These are phyloP conservation scores for Botrytis squamosa DNA, from an alignment of 2,329 filamentous ascomycete genomes.

Conservation along the genomic window DNA sequence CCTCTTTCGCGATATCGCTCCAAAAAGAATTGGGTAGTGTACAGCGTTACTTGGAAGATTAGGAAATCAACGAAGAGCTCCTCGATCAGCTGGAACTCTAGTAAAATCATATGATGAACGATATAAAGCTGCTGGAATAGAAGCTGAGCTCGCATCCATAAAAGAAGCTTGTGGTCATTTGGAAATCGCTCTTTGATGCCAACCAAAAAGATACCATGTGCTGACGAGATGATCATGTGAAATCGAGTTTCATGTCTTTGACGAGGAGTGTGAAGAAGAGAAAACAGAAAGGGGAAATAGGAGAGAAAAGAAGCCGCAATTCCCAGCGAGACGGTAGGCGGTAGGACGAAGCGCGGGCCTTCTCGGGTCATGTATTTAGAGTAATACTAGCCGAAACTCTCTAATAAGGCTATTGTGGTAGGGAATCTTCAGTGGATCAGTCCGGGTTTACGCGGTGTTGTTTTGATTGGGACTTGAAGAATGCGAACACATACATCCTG, in stretches of 20 bases:
- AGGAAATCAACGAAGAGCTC: neutral
- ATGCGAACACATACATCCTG: neutral
- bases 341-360: neutral
- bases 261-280: neutral
- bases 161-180: neutral
- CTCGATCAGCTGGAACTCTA: neutral
- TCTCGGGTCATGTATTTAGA: neutral
- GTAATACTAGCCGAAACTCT: neutral
- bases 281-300: neutral
- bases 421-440: neutral
- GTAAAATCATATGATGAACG: neutral
- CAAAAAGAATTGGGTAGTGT: neutral
- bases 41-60: neutral
- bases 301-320: neutral
- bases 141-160: neutral
- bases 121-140: neutral
- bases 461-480: neutral
- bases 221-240: neutral
- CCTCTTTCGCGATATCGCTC: accelerated
- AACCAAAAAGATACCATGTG: neutral
- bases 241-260: neutral
- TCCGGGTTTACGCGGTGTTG: neutral
- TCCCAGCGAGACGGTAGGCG: neutral
- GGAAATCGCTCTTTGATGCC: neutral
- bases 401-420: neutral